A percentile compares a stretch with the other conserved stretches of the same genome.
phyloP scores from a whole-genome alignment of 257 asterid genomes.

The Scutellaria barbata region DNA sequence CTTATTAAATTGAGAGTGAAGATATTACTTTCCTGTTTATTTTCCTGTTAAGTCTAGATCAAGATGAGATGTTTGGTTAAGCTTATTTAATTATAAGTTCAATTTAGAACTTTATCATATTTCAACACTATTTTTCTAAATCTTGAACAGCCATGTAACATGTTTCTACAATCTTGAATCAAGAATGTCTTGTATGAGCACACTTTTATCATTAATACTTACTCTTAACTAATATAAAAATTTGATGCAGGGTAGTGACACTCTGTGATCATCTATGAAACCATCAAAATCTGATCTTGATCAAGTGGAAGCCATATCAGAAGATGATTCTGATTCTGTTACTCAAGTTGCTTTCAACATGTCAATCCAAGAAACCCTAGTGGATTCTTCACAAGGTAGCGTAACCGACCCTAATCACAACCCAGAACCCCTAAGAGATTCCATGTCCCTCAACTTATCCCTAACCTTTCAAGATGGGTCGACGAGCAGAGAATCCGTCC shows the following conservation, averaged over 20 bases:
- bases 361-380: constrained; percentile 36
- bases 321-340: constrained; percentile 40
- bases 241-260: constrained; percentile 34
- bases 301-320: constrained; percentile 39
- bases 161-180: no score
- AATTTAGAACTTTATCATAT: no score
- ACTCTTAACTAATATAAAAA: neutral
- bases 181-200: no score
- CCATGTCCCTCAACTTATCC: constrained; percentile 52
- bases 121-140: no score
- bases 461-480: constrained; percentile 46
- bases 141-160: no score
- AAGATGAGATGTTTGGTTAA: no score
- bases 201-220: no score
- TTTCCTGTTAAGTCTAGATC: no score
- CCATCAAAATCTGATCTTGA: constrained; percentile 37
- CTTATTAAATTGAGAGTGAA: no score
- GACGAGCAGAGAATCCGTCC: constrained; percentile 34
- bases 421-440: constrained; percentile 30
- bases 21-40: no score
- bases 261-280: constrained; percentile 40
- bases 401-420: constrained; percentile 17
- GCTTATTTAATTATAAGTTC: no score
- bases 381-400: constrained; percentile 21
- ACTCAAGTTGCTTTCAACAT: constrained; percentile 51